phyloP scores from a whole-genome alignment of 2,329 filamentous ascomycete genomes.

The Sporothrix pallida region DNA sequence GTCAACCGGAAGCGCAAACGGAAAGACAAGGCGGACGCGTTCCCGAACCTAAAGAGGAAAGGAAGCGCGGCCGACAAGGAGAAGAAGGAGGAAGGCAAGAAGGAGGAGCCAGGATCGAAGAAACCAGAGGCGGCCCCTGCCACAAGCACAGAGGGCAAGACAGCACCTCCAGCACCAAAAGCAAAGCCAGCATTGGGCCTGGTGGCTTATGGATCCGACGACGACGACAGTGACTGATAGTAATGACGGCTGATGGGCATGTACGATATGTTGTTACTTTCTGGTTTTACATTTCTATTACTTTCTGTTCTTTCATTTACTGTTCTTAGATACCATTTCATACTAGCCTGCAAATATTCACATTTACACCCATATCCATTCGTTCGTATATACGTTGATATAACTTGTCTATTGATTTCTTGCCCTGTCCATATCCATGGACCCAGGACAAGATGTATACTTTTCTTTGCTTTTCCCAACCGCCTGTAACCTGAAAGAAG shows the following conservation, averaged over 20 bases:
- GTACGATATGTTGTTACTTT: background rate
- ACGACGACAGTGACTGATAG: conserved; percentile 13
- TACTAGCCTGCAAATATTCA: background rate
- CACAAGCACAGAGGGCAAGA: conserved; percentile 35
- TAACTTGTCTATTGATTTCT: background rate
- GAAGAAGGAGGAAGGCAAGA: conserved; percentile 12
- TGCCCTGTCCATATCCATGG: background rate
- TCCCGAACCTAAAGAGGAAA: conserved; percentile 39
- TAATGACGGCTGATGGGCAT: background rate
- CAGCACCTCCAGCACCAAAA: conserved; percentile 7
- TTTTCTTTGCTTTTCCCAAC: conserved; percentile 6
- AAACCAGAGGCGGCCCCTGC: background rate
- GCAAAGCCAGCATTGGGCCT: conserved; percentile 49
- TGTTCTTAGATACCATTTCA: background rate
- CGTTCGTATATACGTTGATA: background rate
- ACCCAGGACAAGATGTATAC: conserved; percentile 7
- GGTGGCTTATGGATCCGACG: conserved; percentile 62
- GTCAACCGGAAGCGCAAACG: conserved; percentile 38
- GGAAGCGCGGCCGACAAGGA: conserved; percentile 32
- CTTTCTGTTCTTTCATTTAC: background rate
- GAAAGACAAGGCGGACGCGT: background rate
- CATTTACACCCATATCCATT: background rate
- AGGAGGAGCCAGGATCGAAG: background rate
- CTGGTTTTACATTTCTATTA: no score
- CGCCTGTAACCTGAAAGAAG: background rate